These are phyloP conservation scores for Vanrija pseudolonga DNA, from an alignment of 1,284 basidiomycete genomes.

Conservation along the genomic window DNA sequence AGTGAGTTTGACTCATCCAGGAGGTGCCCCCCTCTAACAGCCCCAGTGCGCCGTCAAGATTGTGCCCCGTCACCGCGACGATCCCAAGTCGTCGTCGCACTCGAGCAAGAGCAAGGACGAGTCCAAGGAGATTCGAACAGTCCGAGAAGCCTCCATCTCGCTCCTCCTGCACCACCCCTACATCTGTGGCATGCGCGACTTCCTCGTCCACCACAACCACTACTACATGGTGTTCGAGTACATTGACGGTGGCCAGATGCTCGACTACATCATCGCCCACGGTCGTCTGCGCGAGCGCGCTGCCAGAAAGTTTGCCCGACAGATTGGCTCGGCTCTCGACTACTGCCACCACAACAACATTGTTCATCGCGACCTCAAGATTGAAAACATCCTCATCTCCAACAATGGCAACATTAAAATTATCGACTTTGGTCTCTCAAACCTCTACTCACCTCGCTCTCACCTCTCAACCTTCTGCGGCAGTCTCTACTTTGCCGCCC, in stretches of 20 bases:
- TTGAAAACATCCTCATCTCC: conserved; percentile 98
- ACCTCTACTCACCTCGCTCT: conserved; percentile 80
- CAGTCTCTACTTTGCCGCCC: conserved; percentile 95
- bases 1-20: conserved; percentile 54
- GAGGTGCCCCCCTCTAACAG: neutral
- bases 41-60: conserved; percentile 93
- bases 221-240: conserved; percentile 99
- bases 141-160: conserved; percentile 89
- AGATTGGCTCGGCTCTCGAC: conserved; percentile 91
- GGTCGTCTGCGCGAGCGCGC: conserved; percentile 92
- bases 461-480: conserved; percentile 96
- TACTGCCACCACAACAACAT: conserved; percentile 98
- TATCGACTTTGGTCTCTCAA: conserved; percentile 97
- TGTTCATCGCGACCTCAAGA: conserved; percentile 95
- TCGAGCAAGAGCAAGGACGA: conserved; percentile 69
- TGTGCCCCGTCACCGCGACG: conserved; percentile 67
- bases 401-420: conserved; percentile 99
- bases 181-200: conserved; percentile 98
- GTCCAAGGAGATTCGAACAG: conserved; percentile 91
- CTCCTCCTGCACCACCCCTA: conserved; percentile 96
- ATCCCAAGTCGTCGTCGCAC: conserved; percentile 34
- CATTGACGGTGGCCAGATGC: conserved; percentile 98
- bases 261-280: conserved; percentile 99
- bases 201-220: conserved; percentile 91
- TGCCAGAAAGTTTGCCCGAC: conserved; percentile 92